Evolutionary conservation across 2,329 filamentous ascomycete genomes (phyloP), one percentile per base, ranked within the genome.

Genomic region (Alternaria infectoria): DNA sequence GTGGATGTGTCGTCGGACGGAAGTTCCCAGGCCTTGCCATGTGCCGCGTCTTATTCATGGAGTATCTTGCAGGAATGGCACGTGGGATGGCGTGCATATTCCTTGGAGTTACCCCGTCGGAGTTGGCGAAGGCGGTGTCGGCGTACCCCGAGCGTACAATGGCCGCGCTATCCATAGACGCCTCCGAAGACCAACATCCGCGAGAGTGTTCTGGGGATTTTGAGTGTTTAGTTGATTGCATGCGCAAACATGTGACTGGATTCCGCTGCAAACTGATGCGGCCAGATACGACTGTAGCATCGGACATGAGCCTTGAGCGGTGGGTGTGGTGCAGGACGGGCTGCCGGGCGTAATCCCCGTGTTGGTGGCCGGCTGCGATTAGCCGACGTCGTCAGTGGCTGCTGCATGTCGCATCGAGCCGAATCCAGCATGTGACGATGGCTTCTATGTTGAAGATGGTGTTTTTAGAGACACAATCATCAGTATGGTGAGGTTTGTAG

Each of bases 1-100:
- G 12, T 26, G 36, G 44, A 26, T 21, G 17, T 43, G 21, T 30
- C 23, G 49, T 32, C 23, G 45, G 45, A 25, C 55, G 52, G 55
- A 61, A 49, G 56, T 61, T 54, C 25, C 46, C 60, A 62, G 25
- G 54, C 45, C 55, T 45, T 59, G 57, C 9, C 49, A 59, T 61
- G 21, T 64, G 45, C 43, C 19, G 47, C 32, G 49, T 30, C 56
- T 57, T 57, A 59, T 64, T 50, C 44, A 40, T 63, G 54, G 51
- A 32, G 46, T 40, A n/a, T 47, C 25, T 52, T 36, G 28, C 28
- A 51, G 49, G 12, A 51, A 32, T 21, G 49, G 49, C 49, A 51
- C 49, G 49, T 51, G 49, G 28, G 44, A 23, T 46, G 54, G 30
- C 50, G 21, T 58, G 61, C 61, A 67, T 45, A 32, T 40, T 40